A percentile compares a stretch with the other conserved stretches of the same genome.
These are phyloP conservation scores for Thuidium tamariscinum DNA, from an alignment of 225 moss, liverwort and hornwort species.

Conservation along the genomic window DNA sequence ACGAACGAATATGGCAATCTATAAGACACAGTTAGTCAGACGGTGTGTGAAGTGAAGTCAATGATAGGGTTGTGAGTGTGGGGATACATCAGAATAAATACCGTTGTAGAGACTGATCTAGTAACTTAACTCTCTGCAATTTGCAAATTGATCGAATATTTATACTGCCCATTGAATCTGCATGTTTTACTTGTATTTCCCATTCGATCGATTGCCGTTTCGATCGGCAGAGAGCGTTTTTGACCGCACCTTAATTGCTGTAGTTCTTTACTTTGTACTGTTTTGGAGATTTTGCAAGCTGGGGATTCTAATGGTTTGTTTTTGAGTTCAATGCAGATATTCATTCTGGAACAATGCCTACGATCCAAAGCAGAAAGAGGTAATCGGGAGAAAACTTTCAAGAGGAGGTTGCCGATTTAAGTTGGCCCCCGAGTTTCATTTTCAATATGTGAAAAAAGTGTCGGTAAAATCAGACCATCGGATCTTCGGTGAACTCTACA, in stretches of 20 bases:
- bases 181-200: no score
- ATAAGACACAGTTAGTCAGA: not conserved
- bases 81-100: not conserved
- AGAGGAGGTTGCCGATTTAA: not conserved
- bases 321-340: constrained; percentile 36
- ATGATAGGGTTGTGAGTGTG: not conserved
- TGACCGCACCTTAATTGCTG: no score
- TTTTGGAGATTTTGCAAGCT: not conserved
- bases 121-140: no score
- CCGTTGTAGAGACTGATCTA: not conserved
- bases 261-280: not conserved
- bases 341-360: constrained; percentile 78
- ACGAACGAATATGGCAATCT: not conserved
- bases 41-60: not conserved
- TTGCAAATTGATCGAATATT: no score
- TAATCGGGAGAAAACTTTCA: not conserved
- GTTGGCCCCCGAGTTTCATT: not conserved
- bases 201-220: no score
- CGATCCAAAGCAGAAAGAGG: constrained; percentile 50
- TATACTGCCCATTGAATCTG: no score
- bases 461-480: not conserved
- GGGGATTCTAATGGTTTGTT: no score
- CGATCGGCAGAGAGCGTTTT: no score
- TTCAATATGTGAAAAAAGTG: not conserved
- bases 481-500: not conserved